Evolutionary conservation across 73 alveolate species (phyloP), one percentile per base, ranked within the genome.

Genomic region (Paramecium tetraurelia): DNA sequence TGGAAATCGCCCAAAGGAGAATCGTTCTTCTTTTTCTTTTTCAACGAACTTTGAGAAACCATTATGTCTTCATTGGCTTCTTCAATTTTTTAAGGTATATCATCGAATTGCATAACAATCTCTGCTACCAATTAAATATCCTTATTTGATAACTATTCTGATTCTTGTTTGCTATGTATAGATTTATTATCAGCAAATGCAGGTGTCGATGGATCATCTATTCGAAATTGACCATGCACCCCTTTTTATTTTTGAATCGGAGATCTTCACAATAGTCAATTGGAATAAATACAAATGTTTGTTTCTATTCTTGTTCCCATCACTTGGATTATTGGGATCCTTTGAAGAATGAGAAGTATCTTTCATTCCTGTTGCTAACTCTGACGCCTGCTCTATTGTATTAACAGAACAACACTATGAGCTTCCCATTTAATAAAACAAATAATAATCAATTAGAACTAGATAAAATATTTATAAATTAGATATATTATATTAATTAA

Each of bases 151-250:
- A 43, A 72, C 18, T 40, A 21, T 72, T 40, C 59, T 12, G 36
- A 29, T 36, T 72, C 40, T 72, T 36, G 11, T 72, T 53, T 53
- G 21, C 69, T 53, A 18, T 53, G 69, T 7, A 53, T 53, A 53
- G 86, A 72, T 72, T 72, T 72, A n/a, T 38, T 38, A 20, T 72
- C 86, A 36, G 86, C 53, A 72, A 72, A 72, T 12, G 40, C 86
- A 36, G 86, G 86, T 14, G 86, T 72, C 7, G 14, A 40, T 10
- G 86, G 86, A 36, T 72, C 86, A 72, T 72, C 86, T 9, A 29
- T 72, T 63, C 46, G 7, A 63, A 33, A 27, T 53, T 53, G 11
- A 53, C 69, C 68, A 50, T 16, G 68, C 6, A 59, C 83, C 9
- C 83, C 84, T 20, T 63, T 63, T 63, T 63, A 24, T 33, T 63